A percentile compares a stretch with the other conserved stretches of the same genome.
Evolutionary conservation across 305 asterid species (phyloP).

Genomic region (Lippia alba): DNA sequence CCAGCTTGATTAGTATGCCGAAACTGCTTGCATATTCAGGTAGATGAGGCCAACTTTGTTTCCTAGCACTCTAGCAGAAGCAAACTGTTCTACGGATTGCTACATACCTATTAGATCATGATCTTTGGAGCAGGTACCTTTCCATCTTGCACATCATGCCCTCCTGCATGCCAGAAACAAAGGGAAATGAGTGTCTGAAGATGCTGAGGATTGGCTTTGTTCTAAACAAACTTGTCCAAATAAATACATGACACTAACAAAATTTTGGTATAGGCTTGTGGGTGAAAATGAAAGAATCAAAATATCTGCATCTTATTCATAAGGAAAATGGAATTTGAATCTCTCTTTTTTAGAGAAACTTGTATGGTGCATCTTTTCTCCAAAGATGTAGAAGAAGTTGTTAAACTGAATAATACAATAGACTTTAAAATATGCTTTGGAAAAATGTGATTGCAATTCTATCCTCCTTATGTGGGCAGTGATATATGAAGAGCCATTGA

Average conservation of each 20-base stretch:
- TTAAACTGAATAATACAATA: background rate
- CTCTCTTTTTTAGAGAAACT: too few species aligned
- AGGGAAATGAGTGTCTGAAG: constrained; percentile 11
- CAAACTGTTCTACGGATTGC: constrained; percentile 18
- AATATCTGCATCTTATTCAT: background rate
- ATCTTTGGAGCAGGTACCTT: constrained; percentile 43
- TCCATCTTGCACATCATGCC: constrained; percentile 41
- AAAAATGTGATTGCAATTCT: too few species aligned
- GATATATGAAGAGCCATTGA: background rate
- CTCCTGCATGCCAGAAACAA: constrained; percentile 40
- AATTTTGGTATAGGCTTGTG: background rate
- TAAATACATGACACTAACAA: background rate
- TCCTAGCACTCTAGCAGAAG: background rate
- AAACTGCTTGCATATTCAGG: constrained; percentile 14
- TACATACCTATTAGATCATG: constrained; percentile 48
- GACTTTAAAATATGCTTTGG: too few species aligned
- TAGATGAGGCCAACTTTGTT: constrained; percentile 17
- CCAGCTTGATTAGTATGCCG: constrained; percentile 27
- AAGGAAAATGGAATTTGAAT: background rate
- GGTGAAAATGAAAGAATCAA: background rate
- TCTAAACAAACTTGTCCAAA: constrained; percentile 13
- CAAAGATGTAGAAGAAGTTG: background rate
- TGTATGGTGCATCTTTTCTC: background rate
- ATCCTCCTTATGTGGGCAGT: background rate
- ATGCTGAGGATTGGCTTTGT: background rate